Base-by-base conservation (phyloP, 768 basidiomycete species). In the Lactarius tabidus region DNA sequence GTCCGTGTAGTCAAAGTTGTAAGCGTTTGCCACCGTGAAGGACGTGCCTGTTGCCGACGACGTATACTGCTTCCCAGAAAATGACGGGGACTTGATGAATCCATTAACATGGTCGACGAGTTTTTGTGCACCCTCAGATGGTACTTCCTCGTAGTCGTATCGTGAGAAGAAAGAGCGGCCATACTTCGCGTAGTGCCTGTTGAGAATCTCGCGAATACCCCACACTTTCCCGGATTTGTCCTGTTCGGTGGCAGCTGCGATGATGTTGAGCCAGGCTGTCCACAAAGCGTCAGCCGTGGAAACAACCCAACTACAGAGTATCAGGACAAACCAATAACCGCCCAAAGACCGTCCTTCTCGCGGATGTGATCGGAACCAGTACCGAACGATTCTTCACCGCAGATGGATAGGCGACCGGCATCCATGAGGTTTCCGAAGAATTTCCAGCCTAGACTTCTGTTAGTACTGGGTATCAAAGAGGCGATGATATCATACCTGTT, bases 341-440 rank as follows among this genome's bases (percentile, higher is more conserved):
- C 97, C 97, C 97, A 99, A 55, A 99, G 80, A 69, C 97, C 97
- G 71, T 99, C 97, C 83, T 99, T 99, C 81, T 99, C 97, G 67
- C 97, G 91, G 71, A 99, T 96, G 77, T 99, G 97, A 77, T 99
- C 97, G 17, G 96, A 98, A n/a, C 97, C 97, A 9, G 97, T 99
- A 63, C 97, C 97, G 76, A 99, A 99, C 4, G 93, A 95, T 79
- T 99, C 97, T 75, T 99, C 97, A 63, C 97, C 97, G 72, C 97
- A 99, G 74, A 99, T 98, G 57, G 96, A 98, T 57, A 99, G 84
- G 52, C 93, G 84, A 0, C 95, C 96, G 23, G 97, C 97, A 75
- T 99, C 97, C 97, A 99, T 99, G 71, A 99, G 81, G 78, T 98
- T 99, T 55, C 97, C 97, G 74, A 99, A 99, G 85, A 99, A 99